Base-by-base conservation (phyloP, 177 flowering plant genomes). In the Vitis hybrid region DNA sequence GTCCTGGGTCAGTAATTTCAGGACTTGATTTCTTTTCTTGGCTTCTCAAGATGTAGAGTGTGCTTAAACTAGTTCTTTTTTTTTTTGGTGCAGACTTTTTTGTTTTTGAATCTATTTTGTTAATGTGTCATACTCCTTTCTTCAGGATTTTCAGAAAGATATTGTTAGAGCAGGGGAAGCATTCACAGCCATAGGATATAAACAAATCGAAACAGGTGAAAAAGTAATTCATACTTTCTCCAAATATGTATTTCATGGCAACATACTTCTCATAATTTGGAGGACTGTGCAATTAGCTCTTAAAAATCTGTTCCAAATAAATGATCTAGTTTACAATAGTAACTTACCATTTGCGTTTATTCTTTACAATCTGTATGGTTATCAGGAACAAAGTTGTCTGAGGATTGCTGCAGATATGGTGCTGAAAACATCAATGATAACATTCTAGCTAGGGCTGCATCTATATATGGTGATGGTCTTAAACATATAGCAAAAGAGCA, bases 71-170 rank as follows among this genome's bases (percentile, higher is more conserved):
- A 19, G 16, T 39, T 10, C 4, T 45, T 39, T 14, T 45, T 39
- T 29, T 56, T 70, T 52, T 9, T 31, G 16, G 53, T 55, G 52
- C 8, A 9, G 8, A 14, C 29, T 26, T 39, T 29, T 55, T 55
- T 67, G 12, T 12, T 62, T 9, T 16, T 51, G 31, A 50, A 16
- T 39, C 13, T 10, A 5, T 11, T 62, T 60, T 48, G 19, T 19
- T 56, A 19, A 26, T 11, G 31, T 62, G 0, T 22, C 7, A 10
- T 29, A 50, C 57, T 72, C 67, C 58, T 48, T 33, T 66, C 13
- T 67, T 55, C 91, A 95, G 99, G 98, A 95, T 55, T 88, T 93
- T 78, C 99, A 95, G 75, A 93, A 77, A 65, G 99, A 91, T 13
- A 62, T 93, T 72, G 83, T 90, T 64, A 89, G 81, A 76, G 94